A percentile compares a stretch with the other conserved stretches of the same genome.
Evolutionary conservation across 306 rosid species (phyloP).

Genomic region (Glycine latifolia): DNA sequence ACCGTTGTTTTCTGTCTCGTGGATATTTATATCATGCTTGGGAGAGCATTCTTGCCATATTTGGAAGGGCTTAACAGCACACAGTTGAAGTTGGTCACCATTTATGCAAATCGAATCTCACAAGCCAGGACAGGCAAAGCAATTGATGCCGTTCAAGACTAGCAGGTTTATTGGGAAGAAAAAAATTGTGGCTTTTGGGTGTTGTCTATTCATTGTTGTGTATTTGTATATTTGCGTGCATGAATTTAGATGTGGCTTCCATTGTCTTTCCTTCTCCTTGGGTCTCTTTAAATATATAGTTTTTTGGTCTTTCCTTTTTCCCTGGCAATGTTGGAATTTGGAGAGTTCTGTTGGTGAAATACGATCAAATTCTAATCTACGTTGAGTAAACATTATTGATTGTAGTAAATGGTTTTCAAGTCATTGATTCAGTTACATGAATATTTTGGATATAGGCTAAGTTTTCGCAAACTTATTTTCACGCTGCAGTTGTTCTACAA

Average conservation of each 20-base stretch:
- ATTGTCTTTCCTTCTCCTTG: constrained; percentile 31
- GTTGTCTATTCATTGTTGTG: constrained; percentile 62
- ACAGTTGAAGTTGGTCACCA: constrained; percentile 91
- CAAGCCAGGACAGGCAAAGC: constrained; percentile 89
- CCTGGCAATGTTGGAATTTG: constrained; percentile 52
- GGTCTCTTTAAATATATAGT: constrained; percentile 43
- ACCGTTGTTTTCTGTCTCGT: constrained; percentile 98
- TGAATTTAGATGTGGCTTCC: constrained; percentile 62
- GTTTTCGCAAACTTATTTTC: constrained; percentile 1
- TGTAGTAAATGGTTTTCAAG: constrained; percentile 58
- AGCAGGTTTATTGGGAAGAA: constrained; percentile 49
- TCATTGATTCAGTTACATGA: constrained; percentile 36
- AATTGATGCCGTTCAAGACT: constrained; percentile 68
- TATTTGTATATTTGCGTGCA: constrained; percentile 90
- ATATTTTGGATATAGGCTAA: background rate
- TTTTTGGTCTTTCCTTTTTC: constrained; percentile 40
- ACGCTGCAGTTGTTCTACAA: background rate
- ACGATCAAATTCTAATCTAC: constrained; percentile 66
- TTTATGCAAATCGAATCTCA: constrained; percentile 95
- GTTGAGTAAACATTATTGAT: constrained; percentile 54
- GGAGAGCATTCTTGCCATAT: constrained; percentile 93
- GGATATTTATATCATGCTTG: constrained; percentile 97
- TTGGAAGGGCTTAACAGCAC: constrained; percentile 95
- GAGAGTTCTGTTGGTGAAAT: constrained; percentile 61
- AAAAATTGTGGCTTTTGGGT: constrained; percentile 51